Evolutionary conservation across 441 rosid genomes (phyloP).

Genomic region (Adansonia madagascariensis): DNA sequence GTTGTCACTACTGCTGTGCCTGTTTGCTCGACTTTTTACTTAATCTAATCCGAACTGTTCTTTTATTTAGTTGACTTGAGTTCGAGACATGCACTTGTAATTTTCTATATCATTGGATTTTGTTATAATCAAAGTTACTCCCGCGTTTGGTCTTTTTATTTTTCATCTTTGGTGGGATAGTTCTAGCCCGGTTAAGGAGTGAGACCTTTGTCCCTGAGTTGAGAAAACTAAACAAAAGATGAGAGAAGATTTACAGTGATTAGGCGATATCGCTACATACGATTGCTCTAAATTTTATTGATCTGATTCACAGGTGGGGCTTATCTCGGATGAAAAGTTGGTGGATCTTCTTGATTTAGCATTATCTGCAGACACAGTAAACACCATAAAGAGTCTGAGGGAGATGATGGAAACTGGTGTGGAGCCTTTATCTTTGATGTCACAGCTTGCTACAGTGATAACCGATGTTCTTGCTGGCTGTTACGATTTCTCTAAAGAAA

Average conservation of each 20-base stretch:
- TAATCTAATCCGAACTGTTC: neutral
- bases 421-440: constrained; percentile 96
- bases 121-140: neutral
- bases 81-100: neutral
- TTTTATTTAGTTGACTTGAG: neutral
- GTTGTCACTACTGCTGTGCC: neutral
- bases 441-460: constrained; percentile 97
- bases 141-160: neutral
- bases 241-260: neutral
- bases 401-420: constrained; percentile 92
- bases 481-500: constrained; percentile 81
- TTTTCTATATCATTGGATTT: neutral
- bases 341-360: constrained; percentile 99
- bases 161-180: neutral
- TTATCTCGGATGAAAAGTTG: constrained; percentile 90
- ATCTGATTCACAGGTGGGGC: constrained; percentile 72
- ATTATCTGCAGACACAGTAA: constrained; percentile 96
- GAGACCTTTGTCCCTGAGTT: neutral
- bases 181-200: neutral
- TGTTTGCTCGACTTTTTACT: neutral
- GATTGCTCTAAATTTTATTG: constrained; percentile 22
- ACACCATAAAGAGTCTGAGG: constrained; percentile 84
- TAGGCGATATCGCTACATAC: constrained; percentile 24
- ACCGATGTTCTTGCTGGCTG: constrained; percentile 95
- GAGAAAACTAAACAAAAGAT: neutral